These are phyloP conservation scores for Trypanosoma cruzi DNA, from an alignment of 208 protist species.

Conservation along the genomic window DNA sequence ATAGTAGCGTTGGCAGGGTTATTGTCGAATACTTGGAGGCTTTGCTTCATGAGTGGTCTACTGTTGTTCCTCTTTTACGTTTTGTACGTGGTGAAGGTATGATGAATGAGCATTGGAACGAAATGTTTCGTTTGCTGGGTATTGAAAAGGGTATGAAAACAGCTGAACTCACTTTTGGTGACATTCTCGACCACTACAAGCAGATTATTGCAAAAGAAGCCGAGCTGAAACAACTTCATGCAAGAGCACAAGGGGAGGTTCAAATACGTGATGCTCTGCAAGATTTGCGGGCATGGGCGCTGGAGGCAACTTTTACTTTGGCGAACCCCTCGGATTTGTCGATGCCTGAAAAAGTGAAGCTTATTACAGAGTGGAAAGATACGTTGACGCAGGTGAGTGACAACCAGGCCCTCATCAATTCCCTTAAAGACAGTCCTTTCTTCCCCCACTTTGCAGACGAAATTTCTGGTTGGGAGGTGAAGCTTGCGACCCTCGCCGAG, in stretches of 20 bases:
- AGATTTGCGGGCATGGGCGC: slow-evolving; percentile 93
- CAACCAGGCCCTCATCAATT: slow-evolving; percentile 94
- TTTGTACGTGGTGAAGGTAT: slow-evolving; percentile 95
- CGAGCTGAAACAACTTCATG: slow-evolving; percentile 93
- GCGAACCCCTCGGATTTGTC: slow-evolving; percentile 49
- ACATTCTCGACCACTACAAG: slow-evolving; percentile 86
- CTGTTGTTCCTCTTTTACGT: slow-evolving; percentile 83
- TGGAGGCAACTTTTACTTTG: slow-evolving; percentile 89
- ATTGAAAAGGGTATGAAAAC: slow-evolving; percentile 80
- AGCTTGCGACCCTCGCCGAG: slow-evolving; percentile 87
- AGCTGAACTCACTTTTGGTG: slow-evolving; percentile 86
- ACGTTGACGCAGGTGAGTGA: slow-evolving; percentile 96
- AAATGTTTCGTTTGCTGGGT: slow-evolving; percentile 91
- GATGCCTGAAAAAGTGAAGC: slow-evolving; percentile 58
- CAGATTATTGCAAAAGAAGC: slow-evolving; percentile 76
- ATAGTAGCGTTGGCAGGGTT: slow-evolving; percentile 22
- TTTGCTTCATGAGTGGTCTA: slow-evolving; percentile 68
- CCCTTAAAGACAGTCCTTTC: slow-evolving; percentile 96
- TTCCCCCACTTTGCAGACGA: slow-evolving; percentile 94
- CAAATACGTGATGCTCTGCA: slow-evolving; percentile 95
- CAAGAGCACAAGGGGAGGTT: slow-evolving; percentile 94
- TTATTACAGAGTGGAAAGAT: slow-evolving; percentile 99
- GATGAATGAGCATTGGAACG: slow-evolving; percentile 96
- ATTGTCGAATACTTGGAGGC: slow-evolving; percentile 70
- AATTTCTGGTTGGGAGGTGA: slow-evolving; percentile 88